A percentile compares a stretch with the other conserved stretches of the same genome.
These are phyloP conservation scores for Hirschioporus abietinus DNA, from an alignment of 768 basidiomycete genomes.

Conservation along the genomic window DNA sequence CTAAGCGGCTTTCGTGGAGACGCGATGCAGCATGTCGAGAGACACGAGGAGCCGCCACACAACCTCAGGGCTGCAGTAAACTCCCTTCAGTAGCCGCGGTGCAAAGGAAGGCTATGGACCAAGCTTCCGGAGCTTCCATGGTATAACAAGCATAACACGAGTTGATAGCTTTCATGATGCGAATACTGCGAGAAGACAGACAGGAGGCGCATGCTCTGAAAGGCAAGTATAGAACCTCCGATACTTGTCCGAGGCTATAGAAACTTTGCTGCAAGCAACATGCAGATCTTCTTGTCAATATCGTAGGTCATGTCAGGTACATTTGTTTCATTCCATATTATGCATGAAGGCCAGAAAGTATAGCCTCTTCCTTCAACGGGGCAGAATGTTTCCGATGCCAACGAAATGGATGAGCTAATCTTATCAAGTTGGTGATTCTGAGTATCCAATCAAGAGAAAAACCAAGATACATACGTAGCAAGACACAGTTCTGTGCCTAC, in stretches of 20 bases:
- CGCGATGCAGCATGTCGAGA: background rate
- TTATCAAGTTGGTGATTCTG: too few relatives aligned
- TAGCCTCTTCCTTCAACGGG: background rate
- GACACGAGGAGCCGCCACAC: conserved; percentile 1
- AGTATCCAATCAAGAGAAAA: too few relatives aligned
- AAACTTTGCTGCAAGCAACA: background rate
- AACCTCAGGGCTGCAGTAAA: background rate
- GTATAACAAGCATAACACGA: background rate
- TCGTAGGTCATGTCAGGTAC: background rate
- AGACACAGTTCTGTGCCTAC: too few relatives aligned
- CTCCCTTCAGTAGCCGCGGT: background rate
- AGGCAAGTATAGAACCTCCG: background rate
- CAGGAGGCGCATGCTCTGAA: background rate
- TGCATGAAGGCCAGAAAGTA: background rate
- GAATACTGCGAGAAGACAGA: background rate
- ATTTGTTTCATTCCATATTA: background rate
- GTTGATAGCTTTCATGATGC: background rate
- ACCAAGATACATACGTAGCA: too few relatives aligned
- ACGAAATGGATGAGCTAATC: too few relatives aligned
- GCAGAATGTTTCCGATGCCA: too few relatives aligned
- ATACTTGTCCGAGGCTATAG: background rate
- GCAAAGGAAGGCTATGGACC: background rate
- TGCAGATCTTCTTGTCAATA: background rate
- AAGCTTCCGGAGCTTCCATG: background rate
- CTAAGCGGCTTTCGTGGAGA: background rate